Conservation (phyloP, 176 grass and related monocot genomes). For the Zea luxurians region DNA sequence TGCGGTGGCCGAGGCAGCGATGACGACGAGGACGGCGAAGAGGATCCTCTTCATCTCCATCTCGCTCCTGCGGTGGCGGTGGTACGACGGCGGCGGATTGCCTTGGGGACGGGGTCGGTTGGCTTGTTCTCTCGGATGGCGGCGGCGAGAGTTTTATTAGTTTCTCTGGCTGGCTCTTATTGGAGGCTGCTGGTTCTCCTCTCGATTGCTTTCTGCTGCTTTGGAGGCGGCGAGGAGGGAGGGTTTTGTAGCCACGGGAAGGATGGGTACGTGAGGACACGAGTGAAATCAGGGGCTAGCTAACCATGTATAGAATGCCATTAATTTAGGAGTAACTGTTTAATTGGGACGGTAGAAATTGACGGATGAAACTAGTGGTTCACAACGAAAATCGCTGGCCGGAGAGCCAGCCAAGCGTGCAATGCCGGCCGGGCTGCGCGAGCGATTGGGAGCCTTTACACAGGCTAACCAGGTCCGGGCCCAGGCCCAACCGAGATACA, state of each 20-base stretch:
- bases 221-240: background rate
- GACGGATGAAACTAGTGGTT: too few relatives aligned
- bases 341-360: background rate
- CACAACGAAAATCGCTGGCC: too few relatives aligned
- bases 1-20: constrained; percentile 8
- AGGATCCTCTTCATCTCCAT: constrained; percentile 53
- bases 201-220: constrained; percentile 1
- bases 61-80: background rate
- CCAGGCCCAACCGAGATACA: too few relatives aligned
- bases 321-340: background rate
- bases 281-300: background rate
- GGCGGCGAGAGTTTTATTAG: constrained; percentile 39
- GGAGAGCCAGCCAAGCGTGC: too few relatives aligned
- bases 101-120: background rate
- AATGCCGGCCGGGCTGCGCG: too few relatives aligned
- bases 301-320: background rate
- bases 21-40: constrained; percentile 13
- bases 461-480: too few relatives aligned
- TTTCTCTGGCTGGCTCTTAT: background rate
- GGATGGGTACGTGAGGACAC: background rate
- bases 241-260: background rate
- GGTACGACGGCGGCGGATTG: background rate
- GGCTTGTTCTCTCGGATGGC: background rate
- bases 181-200: background rate
- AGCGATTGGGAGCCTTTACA: too few relatives aligned